These are phyloP conservation scores for Nymphaea thermarum DNA, from an alignment of 164 flowering plant species.

Conservation along the genomic window DNA sequence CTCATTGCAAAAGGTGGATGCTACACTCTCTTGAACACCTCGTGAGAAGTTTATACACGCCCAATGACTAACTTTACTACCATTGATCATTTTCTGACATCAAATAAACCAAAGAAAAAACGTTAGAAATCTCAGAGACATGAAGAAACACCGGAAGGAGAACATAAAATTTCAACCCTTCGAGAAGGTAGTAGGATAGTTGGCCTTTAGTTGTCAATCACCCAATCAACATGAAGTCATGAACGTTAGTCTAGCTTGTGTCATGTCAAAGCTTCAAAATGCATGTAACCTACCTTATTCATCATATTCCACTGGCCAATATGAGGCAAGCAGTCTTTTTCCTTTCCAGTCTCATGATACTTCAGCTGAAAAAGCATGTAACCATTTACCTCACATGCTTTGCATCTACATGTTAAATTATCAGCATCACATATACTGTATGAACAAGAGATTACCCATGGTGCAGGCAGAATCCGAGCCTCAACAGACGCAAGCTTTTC, in stretches of 20 bases:
- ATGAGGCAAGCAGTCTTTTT: slow-evolving; percentile 46
- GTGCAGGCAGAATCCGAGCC: slow-evolving; percentile 66
- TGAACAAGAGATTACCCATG: slow-evolving; percentile 33
- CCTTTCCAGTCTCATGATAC: slow-evolving; percentile 55
- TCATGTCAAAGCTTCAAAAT: too few relatives aligned
- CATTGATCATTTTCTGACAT: slow-evolving; percentile 51
- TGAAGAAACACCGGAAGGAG: too few relatives aligned
- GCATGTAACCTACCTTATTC: slow-evolving; percentile 36
- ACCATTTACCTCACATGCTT: background rate
- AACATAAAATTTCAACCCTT: too few relatives aligned
- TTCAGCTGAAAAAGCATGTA: slow-evolving; percentile 27
- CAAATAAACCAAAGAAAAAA: too few relatives aligned
- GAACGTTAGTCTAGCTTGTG: too few relatives aligned
- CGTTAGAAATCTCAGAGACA: too few relatives aligned
- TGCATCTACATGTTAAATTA: background rate
- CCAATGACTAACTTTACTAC: slow-evolving; percentile 49
- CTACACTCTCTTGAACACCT: slow-evolving; percentile 38
- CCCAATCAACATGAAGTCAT: too few relatives aligned
- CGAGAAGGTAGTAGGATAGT: too few relatives aligned
- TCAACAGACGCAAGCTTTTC: slow-evolving; percentile 47
- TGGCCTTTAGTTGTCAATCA: too few relatives aligned
- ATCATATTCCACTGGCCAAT: slow-evolving; percentile 77
- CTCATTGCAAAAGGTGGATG: slow-evolving; percentile 43
- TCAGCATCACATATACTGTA: background rate
- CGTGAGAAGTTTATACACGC: slow-evolving; percentile 57